Conservation (phyloP, 805 yeast species). For the Millerozyma miso region DNA sequence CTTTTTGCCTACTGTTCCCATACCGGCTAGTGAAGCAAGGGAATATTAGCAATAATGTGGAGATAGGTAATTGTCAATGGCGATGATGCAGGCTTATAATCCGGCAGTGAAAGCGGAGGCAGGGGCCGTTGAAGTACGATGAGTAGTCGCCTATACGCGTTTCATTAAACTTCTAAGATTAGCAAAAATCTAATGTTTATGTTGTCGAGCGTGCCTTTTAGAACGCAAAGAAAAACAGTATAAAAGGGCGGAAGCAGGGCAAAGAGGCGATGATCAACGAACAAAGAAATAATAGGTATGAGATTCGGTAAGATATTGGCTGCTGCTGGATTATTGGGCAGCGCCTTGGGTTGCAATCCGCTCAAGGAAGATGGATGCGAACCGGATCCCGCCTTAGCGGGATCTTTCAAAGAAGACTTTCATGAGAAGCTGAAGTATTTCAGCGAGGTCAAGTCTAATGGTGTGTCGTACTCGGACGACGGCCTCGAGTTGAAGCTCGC, state of each 20-base stretch:
- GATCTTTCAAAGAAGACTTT: slow-evolving; percentile 28
- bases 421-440: slow-evolving; percentile 17
- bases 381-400: slow-evolving; percentile 25
- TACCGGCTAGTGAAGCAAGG: too few species aligned
- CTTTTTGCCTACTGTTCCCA: too few species aligned
- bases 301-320: not conserved
- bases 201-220: not conserved
- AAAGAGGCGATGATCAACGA: not conserved
- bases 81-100: too few species aligned
- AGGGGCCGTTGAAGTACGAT: too few species aligned
- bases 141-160: too few species aligned
- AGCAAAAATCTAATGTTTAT: not conserved
- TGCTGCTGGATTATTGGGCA: not conserved
- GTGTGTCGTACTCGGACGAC: slow-evolving; percentile 36
- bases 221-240: not conserved
- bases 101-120: too few species aligned
- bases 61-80: too few species aligned
- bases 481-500: slow-evolving; percentile 64
- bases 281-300: not conserved
- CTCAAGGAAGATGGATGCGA: slow-evolving; percentile 20
- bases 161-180: not conserved
- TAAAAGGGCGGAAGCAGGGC: not conserved
- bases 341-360: slow-evolving; percentile 23
- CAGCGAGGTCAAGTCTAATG: slow-evolving; percentile 13
- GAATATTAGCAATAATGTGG: too few species aligned